Percentiles rank a stretch among this genome's conserved stretches.
phyloP scores from a whole-genome alignment of 805 yeast genomes.

The Spathaspora sp. region DNA sequence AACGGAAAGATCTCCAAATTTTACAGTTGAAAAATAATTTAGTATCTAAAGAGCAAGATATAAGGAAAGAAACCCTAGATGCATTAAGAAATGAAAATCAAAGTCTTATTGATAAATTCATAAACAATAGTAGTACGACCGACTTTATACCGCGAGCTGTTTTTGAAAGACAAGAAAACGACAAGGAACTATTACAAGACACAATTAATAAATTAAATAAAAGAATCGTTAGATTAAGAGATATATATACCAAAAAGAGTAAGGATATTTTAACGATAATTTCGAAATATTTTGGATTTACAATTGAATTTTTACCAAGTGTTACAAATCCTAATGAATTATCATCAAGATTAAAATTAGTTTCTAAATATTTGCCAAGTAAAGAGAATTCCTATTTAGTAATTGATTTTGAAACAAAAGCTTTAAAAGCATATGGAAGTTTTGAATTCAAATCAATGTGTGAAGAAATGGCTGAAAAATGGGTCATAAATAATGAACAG shows the following conservation, averaged over 20 bases:
- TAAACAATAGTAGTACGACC: slow-evolving; percentile 10
- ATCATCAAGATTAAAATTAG: slow-evolving; percentile 54
- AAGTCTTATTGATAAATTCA: slow-evolving; percentile 38
- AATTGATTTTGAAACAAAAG: slow-evolving; percentile 53
- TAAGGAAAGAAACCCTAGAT: slow-evolving; percentile 50
- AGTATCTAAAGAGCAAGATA: slow-evolving; percentile 53
- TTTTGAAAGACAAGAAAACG: slow-evolving; percentile 58
- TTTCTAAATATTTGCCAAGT: slow-evolving; percentile 37
- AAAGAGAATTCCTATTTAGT: slow-evolving; percentile 43
- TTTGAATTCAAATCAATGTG: slow-evolving; percentile 34
- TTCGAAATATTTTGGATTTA: slow-evolving; percentile 66
- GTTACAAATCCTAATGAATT: slow-evolving; percentile 40
- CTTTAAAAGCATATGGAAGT: slow-evolving; percentile 49
- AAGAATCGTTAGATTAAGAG: slow-evolving; percentile 48
- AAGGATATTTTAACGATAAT: slow-evolving; percentile 66
- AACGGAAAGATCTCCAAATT: slow-evolving; percentile 36
- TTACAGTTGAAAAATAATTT: slow-evolving; percentile 69
- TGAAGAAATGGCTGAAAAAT: slow-evolving; percentile 54
- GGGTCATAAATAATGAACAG: slow-evolving; percentile 56
- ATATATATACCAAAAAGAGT: slow-evolving; percentile 63
- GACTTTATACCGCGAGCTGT: slow-evolving; percentile 56
- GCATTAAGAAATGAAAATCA: slow-evolving; percentile 56
- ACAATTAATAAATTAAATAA: slow-evolving; percentile 50
- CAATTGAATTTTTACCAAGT: slow-evolving; percentile 58
- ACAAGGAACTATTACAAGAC: slow-evolving; percentile 43